phyloP scores from a whole-genome alignment of 768 basidiomycete genomes.

The Lactarius evosmus region DNA sequence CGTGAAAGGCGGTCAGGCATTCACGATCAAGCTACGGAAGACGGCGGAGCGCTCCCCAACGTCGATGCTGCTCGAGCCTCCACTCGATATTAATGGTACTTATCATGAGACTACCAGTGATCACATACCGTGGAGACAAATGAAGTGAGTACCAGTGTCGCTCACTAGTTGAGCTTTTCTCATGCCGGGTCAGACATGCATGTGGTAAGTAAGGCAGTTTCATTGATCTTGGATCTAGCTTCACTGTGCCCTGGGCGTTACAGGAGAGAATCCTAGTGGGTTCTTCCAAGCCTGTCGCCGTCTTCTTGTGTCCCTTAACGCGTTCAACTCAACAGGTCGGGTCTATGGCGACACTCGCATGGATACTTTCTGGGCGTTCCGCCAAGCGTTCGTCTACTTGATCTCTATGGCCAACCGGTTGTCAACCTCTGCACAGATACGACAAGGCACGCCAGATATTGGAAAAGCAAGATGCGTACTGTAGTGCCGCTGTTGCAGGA shows the following conservation, averaged over 20 bases:
- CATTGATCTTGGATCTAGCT: neutral
- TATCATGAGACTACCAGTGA: slow-evolving; percentile 40
- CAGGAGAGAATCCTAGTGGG: slow-evolving; percentile 57
- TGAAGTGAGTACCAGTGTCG: slow-evolving; percentile 52
- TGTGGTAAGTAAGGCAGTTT: slow-evolving; percentile 39
- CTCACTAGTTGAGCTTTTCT: neutral
- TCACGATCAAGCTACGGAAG: slow-evolving; percentile 72
- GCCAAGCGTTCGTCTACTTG: slow-evolving; percentile 43
- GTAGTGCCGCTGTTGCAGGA: slow-evolving; percentile 45
- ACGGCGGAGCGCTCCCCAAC: slow-evolving; percentile 68
- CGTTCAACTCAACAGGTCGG: slow-evolving; percentile 21
- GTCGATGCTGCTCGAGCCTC: slow-evolving; percentile 74
- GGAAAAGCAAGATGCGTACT: slow-evolving; percentile 65
- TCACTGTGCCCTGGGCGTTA: slow-evolving; percentile 13
- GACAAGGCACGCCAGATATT: slow-evolving; percentile 65
- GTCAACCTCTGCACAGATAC: slow-evolving; percentile 44
- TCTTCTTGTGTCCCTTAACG: slow-evolving; percentile 5
- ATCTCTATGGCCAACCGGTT: slow-evolving; percentile 53
- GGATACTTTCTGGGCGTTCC: slow-evolving; percentile 69
- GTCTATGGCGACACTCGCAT: slow-evolving; percentile 46
- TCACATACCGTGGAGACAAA: slow-evolving; percentile 67
- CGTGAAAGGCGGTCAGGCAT: slow-evolving; percentile 63
- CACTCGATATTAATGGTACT: slow-evolving; percentile 56
- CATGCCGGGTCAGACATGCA: slow-evolving; percentile 49
- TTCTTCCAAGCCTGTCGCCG: neutral